Conservation (phyloP, 768 basidiomycete genomes). For the Lactarius pseudohatsudake region DNA sequence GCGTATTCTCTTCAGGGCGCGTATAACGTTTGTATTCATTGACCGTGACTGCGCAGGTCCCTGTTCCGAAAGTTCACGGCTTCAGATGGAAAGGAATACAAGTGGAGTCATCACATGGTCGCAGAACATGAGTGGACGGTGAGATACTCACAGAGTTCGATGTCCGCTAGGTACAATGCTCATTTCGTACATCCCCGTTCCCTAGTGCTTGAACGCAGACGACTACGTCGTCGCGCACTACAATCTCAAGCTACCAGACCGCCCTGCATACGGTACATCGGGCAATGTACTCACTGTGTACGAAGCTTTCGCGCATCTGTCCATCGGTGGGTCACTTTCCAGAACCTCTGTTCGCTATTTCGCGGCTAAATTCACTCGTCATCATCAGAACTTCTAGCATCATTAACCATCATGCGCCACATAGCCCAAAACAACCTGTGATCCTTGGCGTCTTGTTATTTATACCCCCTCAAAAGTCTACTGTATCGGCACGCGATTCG, state of each 20-base stretch:
- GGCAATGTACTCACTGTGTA: conserved; percentile 63
- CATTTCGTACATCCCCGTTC: conserved; percentile 12
- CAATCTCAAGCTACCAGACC: conserved; percentile 54
- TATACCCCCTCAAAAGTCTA: conserved; percentile 3
- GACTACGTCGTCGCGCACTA: conserved; percentile 64
- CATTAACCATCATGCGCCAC: conserved; percentile 30
- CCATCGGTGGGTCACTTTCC: conserved; percentile 46
- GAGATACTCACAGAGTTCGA: conserved; percentile 33
- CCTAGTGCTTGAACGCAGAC: conserved; percentile 56
- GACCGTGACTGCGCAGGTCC: conserved; percentile 45
- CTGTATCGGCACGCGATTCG: conserved; percentile 2
- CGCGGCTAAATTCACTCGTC: background rate
- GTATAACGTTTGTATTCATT: conserved; percentile 7
- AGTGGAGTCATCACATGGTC: conserved; percentile 57
- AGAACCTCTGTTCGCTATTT: background rate
- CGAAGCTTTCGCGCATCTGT: conserved; percentile 52
- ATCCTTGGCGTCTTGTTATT: background rate
- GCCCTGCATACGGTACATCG: conserved; percentile 57
- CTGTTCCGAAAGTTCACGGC: conserved; percentile 66
- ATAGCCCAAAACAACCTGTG: conserved; percentile 30
- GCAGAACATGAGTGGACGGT: conserved; percentile 76
- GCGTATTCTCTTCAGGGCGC: conserved; percentile 34
- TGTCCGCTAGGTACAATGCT: conserved; percentile 10
- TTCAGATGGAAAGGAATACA: conserved; percentile 69
- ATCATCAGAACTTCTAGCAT: conserved; percentile 27